These are phyloP conservation scores for Epicoccum sorghinum DNA, from an alignment of 2,329 filamentous ascomycete genomes.

Conservation along the genomic window DNA sequence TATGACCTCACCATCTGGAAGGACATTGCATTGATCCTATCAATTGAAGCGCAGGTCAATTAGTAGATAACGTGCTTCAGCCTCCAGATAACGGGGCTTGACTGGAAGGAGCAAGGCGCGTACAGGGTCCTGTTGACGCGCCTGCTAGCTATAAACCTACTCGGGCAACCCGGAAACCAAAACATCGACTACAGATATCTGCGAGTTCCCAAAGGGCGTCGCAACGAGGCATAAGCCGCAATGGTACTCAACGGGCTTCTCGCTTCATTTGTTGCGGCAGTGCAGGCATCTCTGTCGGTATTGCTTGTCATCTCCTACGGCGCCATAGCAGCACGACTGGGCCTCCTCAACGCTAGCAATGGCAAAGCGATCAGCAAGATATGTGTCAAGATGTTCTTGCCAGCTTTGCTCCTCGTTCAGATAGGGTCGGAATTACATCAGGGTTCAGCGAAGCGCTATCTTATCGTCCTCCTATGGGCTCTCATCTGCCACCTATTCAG, in stretches of 20 bases:
- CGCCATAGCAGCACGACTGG: constrained; percentile 55
- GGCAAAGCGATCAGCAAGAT: constrained; percentile 60
- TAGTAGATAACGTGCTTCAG: constrained; percentile 22
- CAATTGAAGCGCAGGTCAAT: constrained; percentile 1
- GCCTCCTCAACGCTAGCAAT: constrained; percentile 53
- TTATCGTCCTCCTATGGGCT: constrained; percentile 58
- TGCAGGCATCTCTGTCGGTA: constrained; percentile 61
- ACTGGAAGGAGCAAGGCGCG: constrained; percentile 14
- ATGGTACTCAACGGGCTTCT: constrained; percentile 14
- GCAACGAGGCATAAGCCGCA: neutral
- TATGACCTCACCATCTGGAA: constrained; percentile 1
- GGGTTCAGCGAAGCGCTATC: constrained; percentile 54
- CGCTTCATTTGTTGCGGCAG: constrained; percentile 56
- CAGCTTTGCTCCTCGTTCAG: constrained; percentile 59
- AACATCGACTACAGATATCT: neutral
- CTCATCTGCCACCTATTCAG: constrained; percentile 56
- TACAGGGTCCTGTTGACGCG: constrained; percentile 2
- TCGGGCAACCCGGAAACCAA: neutral
- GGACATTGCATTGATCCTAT: neutral
- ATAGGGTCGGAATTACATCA: constrained; percentile 58
- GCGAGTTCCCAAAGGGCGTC: neutral
- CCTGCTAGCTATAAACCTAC: constrained; percentile 5
- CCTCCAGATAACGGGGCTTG: constrained; percentile 16
- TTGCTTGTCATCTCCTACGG: constrained; percentile 61
- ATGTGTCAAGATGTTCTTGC: constrained; percentile 60